Conservation (phyloP, 2,329 filamentous ascomycete genomes). For the Corynespora cassiicola region DNA sequence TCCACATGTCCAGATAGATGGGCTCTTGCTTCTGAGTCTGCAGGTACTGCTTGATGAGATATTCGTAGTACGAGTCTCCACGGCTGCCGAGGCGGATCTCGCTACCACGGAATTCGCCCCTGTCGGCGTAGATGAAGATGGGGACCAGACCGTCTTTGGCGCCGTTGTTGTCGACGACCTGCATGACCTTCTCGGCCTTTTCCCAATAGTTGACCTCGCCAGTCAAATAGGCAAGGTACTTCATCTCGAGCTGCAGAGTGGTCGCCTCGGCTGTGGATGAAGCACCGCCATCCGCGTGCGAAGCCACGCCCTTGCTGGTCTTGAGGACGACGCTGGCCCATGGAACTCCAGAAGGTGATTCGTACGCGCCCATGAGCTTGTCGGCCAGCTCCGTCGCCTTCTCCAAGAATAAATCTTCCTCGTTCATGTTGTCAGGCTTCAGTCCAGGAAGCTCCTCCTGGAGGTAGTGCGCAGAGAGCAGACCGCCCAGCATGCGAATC, state of each 20-base stretch:
- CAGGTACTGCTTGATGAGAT: constrained; percentile 97
- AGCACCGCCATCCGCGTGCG: constrained; percentile 84
- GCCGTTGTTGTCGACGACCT: constrained; percentile 84
- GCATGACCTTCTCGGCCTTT: constrained; percentile 87
- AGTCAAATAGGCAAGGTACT: constrained; percentile 93
- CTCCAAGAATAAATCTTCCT: constrained; percentile 93
- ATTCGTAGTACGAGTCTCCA: constrained; percentile 97
- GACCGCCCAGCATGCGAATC: constrained; percentile 93
- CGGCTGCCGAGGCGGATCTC: constrained; percentile 93
- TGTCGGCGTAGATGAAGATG: constrained; percentile 85
- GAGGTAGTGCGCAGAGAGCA: constrained; percentile 94
- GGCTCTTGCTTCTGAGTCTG: constrained; percentile 88
- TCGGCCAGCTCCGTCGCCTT: constrained; percentile 94
- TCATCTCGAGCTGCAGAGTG: constrained; percentile 93
- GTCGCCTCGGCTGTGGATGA: constrained; percentile 95
- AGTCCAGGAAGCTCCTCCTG: constrained; percentile 82
- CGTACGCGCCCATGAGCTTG: constrained; percentile 84
- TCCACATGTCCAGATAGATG: constrained; percentile 91
- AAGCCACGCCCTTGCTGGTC: constrained; percentile 75
- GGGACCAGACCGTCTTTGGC: constrained; percentile 83
- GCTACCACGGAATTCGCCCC: constrained; percentile 77
- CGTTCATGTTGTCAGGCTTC: constrained; percentile 73
- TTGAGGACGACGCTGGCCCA: constrained; percentile 90
- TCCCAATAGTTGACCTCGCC: constrained; percentile 94
- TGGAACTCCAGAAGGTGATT: constrained; percentile 84